Evolutionary conservation across 208 protist genomes (phyloP).

Genomic region (Leishmania mexicana): DNA sequence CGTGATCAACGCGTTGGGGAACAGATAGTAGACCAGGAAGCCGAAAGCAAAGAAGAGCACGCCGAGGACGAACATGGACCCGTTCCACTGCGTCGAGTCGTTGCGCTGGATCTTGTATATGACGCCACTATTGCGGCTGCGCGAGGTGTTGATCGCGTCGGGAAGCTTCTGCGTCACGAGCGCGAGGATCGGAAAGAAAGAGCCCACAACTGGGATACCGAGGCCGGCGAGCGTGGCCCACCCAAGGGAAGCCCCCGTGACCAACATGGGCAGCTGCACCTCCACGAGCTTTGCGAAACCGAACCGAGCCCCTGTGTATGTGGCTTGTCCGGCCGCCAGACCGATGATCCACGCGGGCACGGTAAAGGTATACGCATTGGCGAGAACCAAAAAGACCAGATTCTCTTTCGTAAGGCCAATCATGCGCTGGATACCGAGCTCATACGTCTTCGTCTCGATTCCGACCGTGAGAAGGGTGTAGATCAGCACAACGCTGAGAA

Average conservation of each 20-base stretch:
- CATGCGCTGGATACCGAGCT: conserved; percentile 95
- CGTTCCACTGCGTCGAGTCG: conserved; percentile 29
- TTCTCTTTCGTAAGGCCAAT: conserved; percentile 74
- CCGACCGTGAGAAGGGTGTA: conserved; percentile 94
- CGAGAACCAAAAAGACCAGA: conserved; percentile 58
- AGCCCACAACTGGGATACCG: conserved; percentile 79
- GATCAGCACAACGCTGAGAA: conserved; percentile 92
- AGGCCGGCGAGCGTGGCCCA: conserved; percentile 84
- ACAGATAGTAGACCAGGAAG: conserved; percentile 93
- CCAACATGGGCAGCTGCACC: conserved; percentile 37
- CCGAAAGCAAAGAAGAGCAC: conserved; percentile 65
- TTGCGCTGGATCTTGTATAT: conserved; percentile 71
- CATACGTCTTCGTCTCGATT: conserved; percentile 94
- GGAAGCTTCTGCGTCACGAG: conserved; percentile 82
- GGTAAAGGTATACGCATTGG: conserved; percentile 72
- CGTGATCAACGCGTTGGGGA: conserved; percentile 87
- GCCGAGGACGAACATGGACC: conserved; percentile 58
- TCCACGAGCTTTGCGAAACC: conserved; percentile 48
- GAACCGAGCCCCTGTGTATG: conserved; percentile 41
- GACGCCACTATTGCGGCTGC: conserved; percentile 56
- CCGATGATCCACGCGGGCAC: conserved; percentile 85
- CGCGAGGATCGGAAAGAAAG: conserved; percentile 89
- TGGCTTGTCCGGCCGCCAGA: conserved; percentile 59
- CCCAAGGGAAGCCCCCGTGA: conserved; percentile 48
- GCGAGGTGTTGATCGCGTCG: conserved; percentile 86